These are phyloP conservation scores for Draba incana DNA, from an alignment of 345 rosid species.

Conservation along the genomic window DNA sequence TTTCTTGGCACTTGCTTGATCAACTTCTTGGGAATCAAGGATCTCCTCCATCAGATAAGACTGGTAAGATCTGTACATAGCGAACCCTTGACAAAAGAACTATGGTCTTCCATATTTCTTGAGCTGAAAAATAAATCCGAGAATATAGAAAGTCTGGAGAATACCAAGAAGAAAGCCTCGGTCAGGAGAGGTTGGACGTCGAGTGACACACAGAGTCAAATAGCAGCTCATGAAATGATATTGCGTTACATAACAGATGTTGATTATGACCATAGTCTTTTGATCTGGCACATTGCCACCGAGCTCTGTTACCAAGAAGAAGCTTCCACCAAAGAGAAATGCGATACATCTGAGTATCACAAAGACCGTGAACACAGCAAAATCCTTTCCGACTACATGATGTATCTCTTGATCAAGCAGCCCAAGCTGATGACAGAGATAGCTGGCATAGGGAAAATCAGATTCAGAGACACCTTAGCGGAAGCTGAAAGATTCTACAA, in stretches of 20 bases:
- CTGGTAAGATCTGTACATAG: constrained; percentile 11
- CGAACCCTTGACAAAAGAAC: constrained; percentile 6
- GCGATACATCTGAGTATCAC: background rate
- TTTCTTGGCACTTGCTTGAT: background rate
- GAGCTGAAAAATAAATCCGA: constrained; percentile 6
- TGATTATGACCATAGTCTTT: constrained; percentile 52
- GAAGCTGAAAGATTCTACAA: constrained; percentile 15
- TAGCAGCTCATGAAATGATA: constrained; percentile 8
- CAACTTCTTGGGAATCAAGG: background rate
- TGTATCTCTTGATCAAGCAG: constrained; percentile 40
- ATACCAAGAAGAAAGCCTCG: background rate
- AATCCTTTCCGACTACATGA: constrained; percentile 41
- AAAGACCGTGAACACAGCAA: constrained; percentile 30
- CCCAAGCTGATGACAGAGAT: constrained; percentile 37
- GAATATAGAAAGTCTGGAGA: background rate
- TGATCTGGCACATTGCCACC: constrained; percentile 58
- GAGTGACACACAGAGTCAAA: constrained; percentile 4
- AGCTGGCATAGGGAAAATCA: constrained; percentile 40
- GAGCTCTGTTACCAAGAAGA: constrained; percentile 42
- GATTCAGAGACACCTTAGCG: constrained; percentile 43
- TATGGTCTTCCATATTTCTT: background rate
- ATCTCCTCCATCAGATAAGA: constrained; percentile 1
- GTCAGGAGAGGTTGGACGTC: constrained; percentile 28
- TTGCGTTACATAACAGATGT: constrained; percentile 20
- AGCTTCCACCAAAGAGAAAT: background rate